A percentile compares a stretch with the other conserved stretches of the same genome.
These are phyloP conservation scores for Mycena latifolia DNA, from an alignment of 768 basidiomycete genomes.

Conservation along the genomic window DNA sequence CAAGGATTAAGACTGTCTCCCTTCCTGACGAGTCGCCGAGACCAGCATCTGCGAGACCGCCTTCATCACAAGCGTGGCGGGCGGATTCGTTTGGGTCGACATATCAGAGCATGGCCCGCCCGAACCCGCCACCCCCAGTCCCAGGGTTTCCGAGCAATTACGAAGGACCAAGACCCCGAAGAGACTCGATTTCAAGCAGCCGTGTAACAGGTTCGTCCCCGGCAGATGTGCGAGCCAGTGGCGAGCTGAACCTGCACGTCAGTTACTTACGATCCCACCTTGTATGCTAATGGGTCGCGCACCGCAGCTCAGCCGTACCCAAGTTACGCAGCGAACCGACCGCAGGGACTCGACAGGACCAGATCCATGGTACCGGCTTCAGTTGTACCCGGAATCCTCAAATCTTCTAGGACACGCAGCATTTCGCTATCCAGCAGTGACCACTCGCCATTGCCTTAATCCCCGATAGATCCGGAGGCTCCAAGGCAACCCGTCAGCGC, in stretches of 20 bases:
- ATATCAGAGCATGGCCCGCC: neutral
- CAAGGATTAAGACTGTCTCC: slow-evolving; percentile 1
- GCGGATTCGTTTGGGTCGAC: neutral
- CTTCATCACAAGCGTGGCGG: slow-evolving; percentile 1
- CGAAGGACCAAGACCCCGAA: neutral
- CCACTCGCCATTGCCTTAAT: neutral
- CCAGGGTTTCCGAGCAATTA: neutral
- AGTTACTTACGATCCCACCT: slow-evolving; percentile 2
- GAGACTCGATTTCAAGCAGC: neutral
- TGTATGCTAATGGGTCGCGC: neutral
- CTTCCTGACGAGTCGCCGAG: slow-evolving; percentile 11
- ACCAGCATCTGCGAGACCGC: slow-evolving; percentile 4
- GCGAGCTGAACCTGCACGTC: neutral
- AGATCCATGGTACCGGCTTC: slow-evolving; percentile 2
- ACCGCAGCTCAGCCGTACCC: neutral
- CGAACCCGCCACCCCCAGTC: neutral
- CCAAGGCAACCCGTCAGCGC: neutral
- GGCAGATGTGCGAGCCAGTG: neutral
- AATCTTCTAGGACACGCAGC: neutral
- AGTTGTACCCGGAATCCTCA: neutral
- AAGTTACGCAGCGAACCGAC: neutral
- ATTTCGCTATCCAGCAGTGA: slow-evolving; percentile 12
- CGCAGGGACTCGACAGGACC: neutral
- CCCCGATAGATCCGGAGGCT: neutral
- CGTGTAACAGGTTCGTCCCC: neutral